Evolutionary conservation across 306 rosid genomes (phyloP), one percentile per base, ranked within the genome.

Genomic region (Hylodesmum podocarpum): DNA sequence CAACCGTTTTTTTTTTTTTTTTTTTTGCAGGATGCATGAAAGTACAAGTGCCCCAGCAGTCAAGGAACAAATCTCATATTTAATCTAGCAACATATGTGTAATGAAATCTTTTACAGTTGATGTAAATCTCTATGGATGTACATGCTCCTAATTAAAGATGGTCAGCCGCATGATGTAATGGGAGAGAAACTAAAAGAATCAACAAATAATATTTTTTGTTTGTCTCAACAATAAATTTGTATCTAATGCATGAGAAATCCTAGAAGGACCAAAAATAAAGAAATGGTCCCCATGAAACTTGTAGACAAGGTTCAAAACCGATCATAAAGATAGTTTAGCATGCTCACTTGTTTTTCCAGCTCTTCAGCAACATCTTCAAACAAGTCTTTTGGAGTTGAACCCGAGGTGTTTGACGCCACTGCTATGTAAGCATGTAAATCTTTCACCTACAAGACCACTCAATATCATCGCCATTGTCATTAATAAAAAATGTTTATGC

Each of bases 351-450:
- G 93, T 86, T 94, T 91, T 66, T 86, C 89, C 19, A 94, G 87
- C 80, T 91, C 98, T 83, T 94, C 97, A 29, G 83, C 88, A 79
- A 88, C 91, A 86, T 91, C 98, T 83, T 90, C 96, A 76, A 88
- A 94, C 72, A 94, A 84, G 73, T 91, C 97, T 78, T 94, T 94
- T 12, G 98, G 86, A 77, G 94, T 94, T 82, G 97, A 87, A 72
- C 98, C 98, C 8, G 96, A 88, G 57, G 87, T 88, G 82, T 94
- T 94, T 82, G 94, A 87, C 50, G 90, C 89, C 70, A 87, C 97
- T 29, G 93, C 98, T 55, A 80, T 9, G 84, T 90, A 94, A 55
- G 90, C 84, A 72, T 88, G 96, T 68, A 88, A 74, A 80, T 94
- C 98, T 75, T 90, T 94, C 50, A 90, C 87, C 97, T 91, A 78